These are phyloP conservation scores for Mucor piriformis DNA, from an alignment of 371 early-diverging fungal genomes.

Conservation along the genomic window DNA sequence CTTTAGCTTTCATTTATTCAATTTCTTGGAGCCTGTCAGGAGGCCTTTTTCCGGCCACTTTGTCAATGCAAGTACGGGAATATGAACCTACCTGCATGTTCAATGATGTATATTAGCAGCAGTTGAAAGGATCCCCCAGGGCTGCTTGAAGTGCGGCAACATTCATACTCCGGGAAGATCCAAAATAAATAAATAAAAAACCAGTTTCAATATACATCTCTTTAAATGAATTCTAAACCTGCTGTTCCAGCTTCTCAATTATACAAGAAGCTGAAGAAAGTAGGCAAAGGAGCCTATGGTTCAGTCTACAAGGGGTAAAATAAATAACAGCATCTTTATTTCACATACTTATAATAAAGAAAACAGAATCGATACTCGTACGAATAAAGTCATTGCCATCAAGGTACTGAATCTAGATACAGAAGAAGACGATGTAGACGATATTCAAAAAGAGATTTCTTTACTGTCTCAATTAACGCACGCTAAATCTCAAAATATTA, in stretches of 20 bases:
- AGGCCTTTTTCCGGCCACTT: too few relatives aligned
- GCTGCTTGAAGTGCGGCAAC: too few relatives aligned
- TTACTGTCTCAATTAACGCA: slow-evolving; percentile 83
- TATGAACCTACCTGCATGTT: too few relatives aligned
- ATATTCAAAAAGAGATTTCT: slow-evolving; percentile 93
- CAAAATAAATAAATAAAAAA: too few relatives aligned
- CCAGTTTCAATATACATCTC: too few relatives aligned
- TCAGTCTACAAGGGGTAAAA: slow-evolving; percentile 58
- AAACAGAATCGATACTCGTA: slow-evolving; percentile 66
- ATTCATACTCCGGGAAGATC: too few relatives aligned
- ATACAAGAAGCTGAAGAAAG: slow-evolving; percentile 48
- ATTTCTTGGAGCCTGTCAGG: too few relatives aligned
- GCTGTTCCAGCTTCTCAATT: slow-evolving; percentile 36
- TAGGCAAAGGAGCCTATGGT: slow-evolving; percentile 61
- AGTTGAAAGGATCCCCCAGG: too few relatives aligned
- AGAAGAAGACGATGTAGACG: slow-evolving; percentile 94
- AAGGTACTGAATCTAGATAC: slow-evolving; percentile 96
- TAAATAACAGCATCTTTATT: not conserved
- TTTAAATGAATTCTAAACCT: slow-evolving; percentile 9
- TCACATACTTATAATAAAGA: not conserved
- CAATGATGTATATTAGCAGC: too few relatives aligned
- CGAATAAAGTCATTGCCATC: slow-evolving; percentile 84
- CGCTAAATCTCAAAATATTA: slow-evolving; percentile 88
- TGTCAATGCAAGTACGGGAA: too few relatives aligned
- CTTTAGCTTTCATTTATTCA: too few relatives aligned